Base-by-base conservation (phyloP, 1,139 yeast genomes). In the Nakaseomyces bracarensis region DNA sequence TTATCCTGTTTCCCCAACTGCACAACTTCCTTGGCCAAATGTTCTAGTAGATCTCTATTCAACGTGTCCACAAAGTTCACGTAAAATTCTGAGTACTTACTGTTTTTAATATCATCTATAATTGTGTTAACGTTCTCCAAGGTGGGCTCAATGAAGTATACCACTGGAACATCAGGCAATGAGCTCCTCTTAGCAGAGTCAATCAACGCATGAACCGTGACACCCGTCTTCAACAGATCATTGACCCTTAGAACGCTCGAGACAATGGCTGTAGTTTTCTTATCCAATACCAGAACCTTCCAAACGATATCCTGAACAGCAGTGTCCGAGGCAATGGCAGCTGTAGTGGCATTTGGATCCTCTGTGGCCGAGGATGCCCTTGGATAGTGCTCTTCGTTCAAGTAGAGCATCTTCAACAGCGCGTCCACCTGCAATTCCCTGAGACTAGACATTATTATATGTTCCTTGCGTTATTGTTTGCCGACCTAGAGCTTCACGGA, bases 201-300 rank as follows among this genome's bases (percentile, higher is more conserved):
- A 43, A 89, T 76, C 45, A 82, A 65, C 48, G 91, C 72, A 61
- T 91, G 97, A 51, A 87, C 82, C 0, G 98, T 91, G 44, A 91
- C 79, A 4, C 97, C 97, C 55, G 86, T 83, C 47, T 82, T 77
- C 55, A 89, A 71, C 52, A 91, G 69, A 60, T 93, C 98, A 56
- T 86, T 87, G 46, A 91, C 96, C 47, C 97, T 71, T 46, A 93
- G 65, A 8, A 91, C 93, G 7, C 95, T 83, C 1, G 96, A 87
- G 14, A 91, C 75, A 38, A 91, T 81, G 15, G 84, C 82, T 29
- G 94, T 82, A 27, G 96, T 84, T 45, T 81, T 75, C 30, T 71
- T 60, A 61, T 91, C 99, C 53, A 91, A 71, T 7, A 93, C 77
- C 45, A 91, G 71, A n/a, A 85, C 95, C 61, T 93, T 91, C 99